These are phyloP conservation scores for Chrysoporthe deuterocubensis DNA, from an alignment of 2,329 filamentous ascomycete species.

Conservation along the genomic window DNA sequence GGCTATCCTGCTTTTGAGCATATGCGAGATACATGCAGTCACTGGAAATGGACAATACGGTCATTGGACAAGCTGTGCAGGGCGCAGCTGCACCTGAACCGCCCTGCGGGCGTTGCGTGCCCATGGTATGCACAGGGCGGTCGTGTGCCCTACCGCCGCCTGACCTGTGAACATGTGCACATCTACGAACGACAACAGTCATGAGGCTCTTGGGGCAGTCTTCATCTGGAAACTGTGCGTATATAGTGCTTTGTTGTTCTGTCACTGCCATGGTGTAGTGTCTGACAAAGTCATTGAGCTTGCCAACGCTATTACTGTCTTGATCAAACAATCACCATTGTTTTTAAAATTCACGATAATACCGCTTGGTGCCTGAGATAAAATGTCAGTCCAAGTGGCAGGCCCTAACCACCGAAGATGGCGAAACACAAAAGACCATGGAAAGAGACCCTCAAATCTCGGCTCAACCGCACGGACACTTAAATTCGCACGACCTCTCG, in stretches of 20 bases:
- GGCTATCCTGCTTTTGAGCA: neutral
- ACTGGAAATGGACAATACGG: neutral
- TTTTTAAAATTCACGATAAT: neutral
- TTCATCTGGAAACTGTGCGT: neutral
- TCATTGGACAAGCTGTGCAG: neutral
- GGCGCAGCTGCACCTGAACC: neutral
- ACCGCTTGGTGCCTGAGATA: neutral
- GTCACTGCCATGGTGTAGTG: neutral
- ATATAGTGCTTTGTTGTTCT: neutral
- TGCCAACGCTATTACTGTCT: neutral
- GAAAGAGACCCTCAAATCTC: slow-evolving; percentile 4
- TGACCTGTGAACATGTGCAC: slow-evolving; percentile 5
- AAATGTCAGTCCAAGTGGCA: neutral
- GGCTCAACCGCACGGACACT: slow-evolving; percentile 2
- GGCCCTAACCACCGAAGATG: neutral
- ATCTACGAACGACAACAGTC: neutral
- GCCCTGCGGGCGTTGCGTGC: neutral
- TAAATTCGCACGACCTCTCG: neutral
- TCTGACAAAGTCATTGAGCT: neutral
- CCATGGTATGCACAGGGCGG: neutral
- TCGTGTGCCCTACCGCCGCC: neutral
- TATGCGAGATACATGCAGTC: neutral
- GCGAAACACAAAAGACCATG: neutral
- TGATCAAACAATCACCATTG: neutral
- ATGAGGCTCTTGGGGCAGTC: neutral